Evolutionary conservation across 371 early-diverging fungal species (phyloP).

Genomic region (Mucor lusitanicus): DNA sequence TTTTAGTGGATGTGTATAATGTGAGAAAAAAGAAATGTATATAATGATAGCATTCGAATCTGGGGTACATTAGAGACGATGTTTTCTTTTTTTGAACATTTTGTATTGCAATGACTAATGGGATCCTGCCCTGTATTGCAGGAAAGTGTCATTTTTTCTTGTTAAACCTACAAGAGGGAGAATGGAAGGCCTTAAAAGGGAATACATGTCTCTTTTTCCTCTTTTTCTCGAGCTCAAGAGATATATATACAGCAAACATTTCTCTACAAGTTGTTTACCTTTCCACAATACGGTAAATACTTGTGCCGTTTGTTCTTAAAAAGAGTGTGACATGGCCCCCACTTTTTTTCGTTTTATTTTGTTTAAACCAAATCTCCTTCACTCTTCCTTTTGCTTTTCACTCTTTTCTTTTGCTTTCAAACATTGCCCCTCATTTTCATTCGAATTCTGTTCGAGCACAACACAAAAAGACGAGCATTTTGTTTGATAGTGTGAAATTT

Average conservation of each 20-base stretch:
- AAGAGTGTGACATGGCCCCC: conserved; percentile 14
- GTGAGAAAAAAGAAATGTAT: not conserved
- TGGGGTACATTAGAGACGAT: not conserved
- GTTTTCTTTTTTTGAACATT: not conserved
- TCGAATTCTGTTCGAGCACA: not conserved
- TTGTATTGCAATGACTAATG: not conserved
- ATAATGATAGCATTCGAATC: not conserved
- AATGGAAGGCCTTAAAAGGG: not conserved
- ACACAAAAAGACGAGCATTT: not conserved
- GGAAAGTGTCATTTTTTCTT: not conserved
- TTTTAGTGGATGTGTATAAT: not conserved
- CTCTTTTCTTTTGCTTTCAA: conserved; percentile 6
- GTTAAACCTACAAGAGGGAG: not conserved
- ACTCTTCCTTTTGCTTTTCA: not conserved
- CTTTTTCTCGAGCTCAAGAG: not conserved
- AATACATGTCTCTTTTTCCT: not conserved
- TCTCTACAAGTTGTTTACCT: not conserved
- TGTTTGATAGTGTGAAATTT: not conserved
- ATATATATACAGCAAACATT: not conserved
- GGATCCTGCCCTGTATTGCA: not conserved
- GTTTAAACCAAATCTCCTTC: not conserved
- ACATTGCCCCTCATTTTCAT: not conserved
- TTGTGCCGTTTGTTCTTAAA: conserved; percentile 1
- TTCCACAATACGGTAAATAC: not conserved
- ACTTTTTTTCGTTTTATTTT: conserved; percentile 7